These are phyloP conservation scores for Cladorrhinum samala DNA, from an alignment of 495 filamentous ascomycete genomes.

Conservation along the genomic window DNA sequence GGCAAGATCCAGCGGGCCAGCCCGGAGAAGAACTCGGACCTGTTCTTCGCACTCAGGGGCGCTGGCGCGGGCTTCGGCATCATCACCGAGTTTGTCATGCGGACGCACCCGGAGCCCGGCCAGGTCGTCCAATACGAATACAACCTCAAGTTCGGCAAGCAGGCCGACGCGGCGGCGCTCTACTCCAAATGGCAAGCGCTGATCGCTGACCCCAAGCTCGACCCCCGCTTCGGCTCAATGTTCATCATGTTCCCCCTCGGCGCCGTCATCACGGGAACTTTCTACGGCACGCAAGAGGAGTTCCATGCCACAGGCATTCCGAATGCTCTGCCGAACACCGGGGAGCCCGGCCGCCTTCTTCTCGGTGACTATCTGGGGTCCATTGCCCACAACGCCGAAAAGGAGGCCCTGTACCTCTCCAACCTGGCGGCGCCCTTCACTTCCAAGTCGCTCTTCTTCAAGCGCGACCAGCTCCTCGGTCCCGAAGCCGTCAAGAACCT, in stretches of 20 bases:
- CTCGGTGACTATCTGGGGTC: slow-evolving; percentile 53
- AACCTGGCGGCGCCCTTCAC: slow-evolving; percentile 46
- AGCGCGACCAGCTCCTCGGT: slow-evolving; percentile 38
- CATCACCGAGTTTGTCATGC: slow-evolving; percentile 57
- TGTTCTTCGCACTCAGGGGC: slow-evolving; percentile 56
- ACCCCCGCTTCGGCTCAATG: slow-evolving; percentile 47
- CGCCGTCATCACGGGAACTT: slow-evolving; percentile 44
- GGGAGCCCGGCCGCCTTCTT: slow-evolving; percentile 26
- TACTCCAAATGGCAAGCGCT: slow-evolving; percentile 40
- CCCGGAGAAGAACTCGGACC: slow-evolving; percentile 44
- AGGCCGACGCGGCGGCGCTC: slow-evolving; percentile 34
- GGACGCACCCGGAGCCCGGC: slow-evolving; percentile 52
- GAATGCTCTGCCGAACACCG: slow-evolving; percentile 37
- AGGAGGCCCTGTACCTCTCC: slow-evolving; percentile 38
- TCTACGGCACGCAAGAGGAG: slow-evolving; percentile 48
- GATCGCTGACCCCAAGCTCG: slow-evolving; percentile 45
- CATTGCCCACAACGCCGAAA: slow-evolving; percentile 44
- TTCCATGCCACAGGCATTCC: slow-evolving; percentile 43
- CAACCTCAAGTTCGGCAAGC: slow-evolving; percentile 38
- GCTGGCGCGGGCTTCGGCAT: slow-evolving; percentile 59
- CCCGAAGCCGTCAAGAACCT: slow-evolving; percentile 33
- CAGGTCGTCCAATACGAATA: slow-evolving; percentile 48
- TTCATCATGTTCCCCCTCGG: slow-evolving; percentile 47
- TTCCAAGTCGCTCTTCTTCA: slow-evolving; percentile 50
- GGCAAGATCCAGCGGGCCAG: slow-evolving; percentile 50